These are phyloP conservation scores for Macrocybe sp. DNA, from an alignment of 1,284 basidiomycete species.

Conservation along the genomic window DNA sequence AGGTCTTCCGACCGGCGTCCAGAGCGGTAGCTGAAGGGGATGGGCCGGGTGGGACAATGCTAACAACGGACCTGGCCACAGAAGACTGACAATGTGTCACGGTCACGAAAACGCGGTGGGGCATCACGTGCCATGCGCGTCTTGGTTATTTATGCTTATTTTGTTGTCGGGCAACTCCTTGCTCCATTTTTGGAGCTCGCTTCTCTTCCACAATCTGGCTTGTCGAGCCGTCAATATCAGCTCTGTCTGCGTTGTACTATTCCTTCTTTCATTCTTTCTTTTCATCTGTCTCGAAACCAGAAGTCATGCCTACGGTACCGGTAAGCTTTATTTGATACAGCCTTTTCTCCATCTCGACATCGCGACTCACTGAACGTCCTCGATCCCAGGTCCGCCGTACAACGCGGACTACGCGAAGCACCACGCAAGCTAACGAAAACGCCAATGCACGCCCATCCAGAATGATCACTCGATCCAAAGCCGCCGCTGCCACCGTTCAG, in stretches of 20 bases:
- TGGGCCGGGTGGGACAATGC: slow-evolving; percentile 18
- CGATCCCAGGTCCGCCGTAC: slow-evolving; percentile 13
- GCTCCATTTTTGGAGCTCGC: no score
- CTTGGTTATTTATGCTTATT: slow-evolving; percentile 12
- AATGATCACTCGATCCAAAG: slow-evolving; percentile 25
- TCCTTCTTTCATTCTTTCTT: no score
- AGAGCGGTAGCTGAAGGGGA: slow-evolving; percentile 19
- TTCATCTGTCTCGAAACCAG: no score
- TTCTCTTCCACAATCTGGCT: no score
- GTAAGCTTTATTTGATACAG: background rate
- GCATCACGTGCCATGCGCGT: slow-evolving; percentile 15
- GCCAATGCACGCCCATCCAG: slow-evolving; percentile 22
- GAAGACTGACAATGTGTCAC: slow-evolving; percentile 12
- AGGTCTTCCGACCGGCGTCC: slow-evolving; percentile 23
- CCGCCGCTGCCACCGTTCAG: slow-evolving; percentile 20
- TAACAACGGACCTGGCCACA: slow-evolving; percentile 21
- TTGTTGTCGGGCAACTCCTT: slow-evolving; percentile 7
- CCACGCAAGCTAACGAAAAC: slow-evolving; percentile 16
- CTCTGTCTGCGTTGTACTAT: no score
- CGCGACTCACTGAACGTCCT: background rate
- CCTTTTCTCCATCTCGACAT: background rate
- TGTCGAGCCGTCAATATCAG: no score
- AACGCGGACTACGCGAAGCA: slow-evolving; percentile 9
- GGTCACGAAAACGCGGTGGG: slow-evolving; percentile 8
- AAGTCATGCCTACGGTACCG: no score